Evolutionary conservation across 2,329 filamentous ascomycete species (phyloP).

Genomic region (Diaporthe sp.): DNA sequence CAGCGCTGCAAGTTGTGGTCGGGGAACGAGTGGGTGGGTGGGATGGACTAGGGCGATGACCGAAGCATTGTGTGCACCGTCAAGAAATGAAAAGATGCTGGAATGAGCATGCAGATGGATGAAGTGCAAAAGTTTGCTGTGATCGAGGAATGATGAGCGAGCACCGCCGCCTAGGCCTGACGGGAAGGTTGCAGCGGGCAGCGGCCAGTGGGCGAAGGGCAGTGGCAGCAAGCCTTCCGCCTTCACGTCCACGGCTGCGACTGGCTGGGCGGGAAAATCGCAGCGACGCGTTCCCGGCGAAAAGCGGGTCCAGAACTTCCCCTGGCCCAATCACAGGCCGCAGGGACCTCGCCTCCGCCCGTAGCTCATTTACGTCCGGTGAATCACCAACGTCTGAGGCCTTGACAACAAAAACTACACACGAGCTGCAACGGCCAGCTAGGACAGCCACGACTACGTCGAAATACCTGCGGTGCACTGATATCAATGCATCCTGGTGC

Average conservation of each 20-base stretch:
- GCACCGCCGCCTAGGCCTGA: conserved; percentile 1
- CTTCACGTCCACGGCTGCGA: conserved; percentile 19
- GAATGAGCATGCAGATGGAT: conserved; percentile 23
- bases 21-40: conserved; percentile 5
- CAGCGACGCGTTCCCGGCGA: conserved; percentile 28
- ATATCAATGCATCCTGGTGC: neutral
- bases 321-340: conserved; percentile 6
- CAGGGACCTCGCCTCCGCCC: neutral
- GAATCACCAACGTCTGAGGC: conserved; percentile 3
- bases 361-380: conserved; percentile 19
- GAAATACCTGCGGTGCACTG: neutral
- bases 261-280: conserved; percentile 23
- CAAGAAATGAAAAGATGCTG: conserved; percentile 18
- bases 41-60: neutral
- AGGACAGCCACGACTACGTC: neutral
- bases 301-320: neutral
- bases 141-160: conserved; percentile 25
- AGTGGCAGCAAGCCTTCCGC: conserved; percentile 1
- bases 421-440: conserved; percentile 4
- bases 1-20: conserved; percentile 3
- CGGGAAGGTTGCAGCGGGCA: conserved; percentile 23
- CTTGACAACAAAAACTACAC: conserved; percentile 3
- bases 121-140: conserved; percentile 27
- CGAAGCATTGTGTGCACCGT: conserved; percentile 12
- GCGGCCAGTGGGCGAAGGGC: conserved; percentile 1